Conservation (phyloP, 2,329 filamentous ascomycete species). For the Talaromyces funiculosus region DNA sequence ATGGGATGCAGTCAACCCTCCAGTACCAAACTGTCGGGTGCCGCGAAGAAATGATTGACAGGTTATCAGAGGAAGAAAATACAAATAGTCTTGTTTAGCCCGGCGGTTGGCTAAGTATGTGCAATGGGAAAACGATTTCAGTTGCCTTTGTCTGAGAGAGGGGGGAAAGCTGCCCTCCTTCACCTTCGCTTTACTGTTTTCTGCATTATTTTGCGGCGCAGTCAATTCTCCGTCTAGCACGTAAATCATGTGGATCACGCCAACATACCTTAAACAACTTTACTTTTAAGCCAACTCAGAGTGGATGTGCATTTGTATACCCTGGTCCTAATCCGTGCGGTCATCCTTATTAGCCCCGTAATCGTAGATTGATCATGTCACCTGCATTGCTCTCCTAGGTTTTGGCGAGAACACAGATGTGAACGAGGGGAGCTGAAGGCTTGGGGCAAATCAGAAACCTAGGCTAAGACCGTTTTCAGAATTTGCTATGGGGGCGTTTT, state of each 20-base stretch:
- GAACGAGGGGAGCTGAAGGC: background rate
- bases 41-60: constrained; percentile 6
- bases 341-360: background rate
- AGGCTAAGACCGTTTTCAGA: background rate
- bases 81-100: constrained; percentile 7
- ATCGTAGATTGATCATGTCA: background rate
- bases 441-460: background rate
- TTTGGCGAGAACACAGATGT: background rate
- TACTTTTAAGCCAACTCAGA: background rate
- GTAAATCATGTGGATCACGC: constrained; percentile 5
- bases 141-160: background rate
- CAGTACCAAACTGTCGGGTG: constrained; percentile 16
- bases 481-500: background rate
- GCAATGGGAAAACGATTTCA: background rate
- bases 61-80: constrained; percentile 11
- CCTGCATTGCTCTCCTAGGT: background rate
- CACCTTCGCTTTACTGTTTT: constrained; percentile 3
- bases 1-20: constrained; percentile 12
- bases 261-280: constrained; percentile 10
- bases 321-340: background rate
- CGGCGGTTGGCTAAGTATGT: constrained; percentile 9
- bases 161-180: constrained; percentile 6
- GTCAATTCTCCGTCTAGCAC: constrained; percentile 7
- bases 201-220: constrained; percentile 13
- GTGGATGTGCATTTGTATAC: background rate